phyloP scores from a whole-genome alignment of 768 basidiomycete species.

The Boletus subparvulus region DNA sequence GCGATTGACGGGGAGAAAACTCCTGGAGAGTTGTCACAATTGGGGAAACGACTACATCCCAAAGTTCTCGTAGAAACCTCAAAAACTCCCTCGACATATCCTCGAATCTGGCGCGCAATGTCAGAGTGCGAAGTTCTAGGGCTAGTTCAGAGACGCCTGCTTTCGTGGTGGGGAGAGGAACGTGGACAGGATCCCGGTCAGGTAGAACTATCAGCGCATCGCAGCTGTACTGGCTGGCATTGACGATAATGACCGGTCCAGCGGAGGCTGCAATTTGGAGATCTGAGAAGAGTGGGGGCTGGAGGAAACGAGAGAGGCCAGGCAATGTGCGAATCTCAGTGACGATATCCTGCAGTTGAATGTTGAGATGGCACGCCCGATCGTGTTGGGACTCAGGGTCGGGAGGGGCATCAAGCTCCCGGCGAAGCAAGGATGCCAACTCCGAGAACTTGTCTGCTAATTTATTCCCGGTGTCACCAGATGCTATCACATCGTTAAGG shows the following conservation, averaged over 20 bases:
- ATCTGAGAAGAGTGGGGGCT: constrained; percentile 13
- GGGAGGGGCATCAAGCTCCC: not conserved
- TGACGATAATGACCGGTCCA: constrained; percentile 35
- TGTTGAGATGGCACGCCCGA: not conserved
- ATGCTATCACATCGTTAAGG: not conserved
- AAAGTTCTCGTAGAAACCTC: constrained; percentile 13
- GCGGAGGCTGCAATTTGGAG: constrained; percentile 14
- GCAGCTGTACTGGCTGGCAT: constrained; percentile 26
- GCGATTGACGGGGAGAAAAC: not conserved
- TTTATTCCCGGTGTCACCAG: not conserved
- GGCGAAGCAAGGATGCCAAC: not conserved
- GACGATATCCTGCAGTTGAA: not conserved
- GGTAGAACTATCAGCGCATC: constrained; percentile 34
- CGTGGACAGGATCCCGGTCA: not conserved
- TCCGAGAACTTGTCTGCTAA: not conserved
- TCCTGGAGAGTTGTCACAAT: constrained; percentile 1
- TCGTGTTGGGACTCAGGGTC: not conserved
- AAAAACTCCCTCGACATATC: not conserved
- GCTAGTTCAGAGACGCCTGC: not conserved
- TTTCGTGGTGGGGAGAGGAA: not conserved
- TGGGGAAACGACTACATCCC: constrained; percentile 16
- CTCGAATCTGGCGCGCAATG: not conserved
- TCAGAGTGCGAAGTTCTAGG: not conserved
- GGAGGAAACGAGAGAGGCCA: constrained; percentile 29
- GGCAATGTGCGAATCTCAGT: constrained; percentile 14